Evolutionary conservation across 2,329 filamentous ascomycete genomes (phyloP), one percentile per base, ranked within the genome.

Genomic region (Lanzia echinophila): DNA sequence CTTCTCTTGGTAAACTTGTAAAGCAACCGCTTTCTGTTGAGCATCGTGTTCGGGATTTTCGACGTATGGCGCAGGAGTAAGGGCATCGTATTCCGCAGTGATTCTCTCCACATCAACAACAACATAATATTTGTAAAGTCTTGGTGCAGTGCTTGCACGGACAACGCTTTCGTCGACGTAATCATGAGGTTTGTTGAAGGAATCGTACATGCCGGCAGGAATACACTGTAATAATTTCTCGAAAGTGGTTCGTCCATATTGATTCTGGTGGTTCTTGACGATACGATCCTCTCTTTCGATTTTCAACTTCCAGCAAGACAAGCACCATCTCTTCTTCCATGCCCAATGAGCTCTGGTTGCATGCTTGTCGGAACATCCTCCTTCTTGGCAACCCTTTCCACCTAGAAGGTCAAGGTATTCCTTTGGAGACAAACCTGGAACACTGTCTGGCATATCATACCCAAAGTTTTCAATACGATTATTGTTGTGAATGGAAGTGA

Each of bases 251-350:
- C 63, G 58, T 10, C 54, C 44, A 46, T 60, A 60, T 12, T 58
- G 43, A 24, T 52, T 54, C 28, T 63, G 59, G 13, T 54, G 57
- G 22, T 54, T 55, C 56, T 66, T 66, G 6, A 65, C 34, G n/a
- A 67, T 50, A 15, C 60, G 58, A 57, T 67, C 65, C 45, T 67
- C 64, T 48, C 65, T 60, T 44, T 63, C 59, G 24, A 67, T 63
- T 45, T 62, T 64, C 3, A 20, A 45, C 47, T 59, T 59, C 64
- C 64, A 68, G 43, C 64, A 67, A 3, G 48, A 31, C 28, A 49
- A 50, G 47, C 65, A 68, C 61, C 63, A 66, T 57, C 65, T 55
- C 55, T 65, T 63, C 17, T 56, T 48, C 64, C 65, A 68, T n/a
- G 65, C 63, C 65, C 65, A 68, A 49, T 68, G 62, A 15, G 64